A percentile compares a stretch with the other conserved stretches of the same genome.
Evolutionary conservation across 306 rosid species (phyloP).

Genomic region (Astragalus membranaceus): DNA sequence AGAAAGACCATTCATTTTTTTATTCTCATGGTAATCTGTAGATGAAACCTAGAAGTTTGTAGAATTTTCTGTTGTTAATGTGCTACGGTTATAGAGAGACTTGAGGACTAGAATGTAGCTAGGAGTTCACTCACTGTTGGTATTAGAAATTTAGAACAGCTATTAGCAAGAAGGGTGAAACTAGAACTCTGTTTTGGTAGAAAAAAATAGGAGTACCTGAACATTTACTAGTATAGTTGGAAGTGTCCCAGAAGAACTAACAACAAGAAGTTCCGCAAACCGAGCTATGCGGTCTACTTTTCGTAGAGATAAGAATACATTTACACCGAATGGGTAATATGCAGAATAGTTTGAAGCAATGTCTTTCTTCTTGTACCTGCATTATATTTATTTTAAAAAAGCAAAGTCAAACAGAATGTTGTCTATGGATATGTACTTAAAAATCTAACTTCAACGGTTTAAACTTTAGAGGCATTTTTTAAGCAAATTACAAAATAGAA

Average conservation of each 20-base stretch:
- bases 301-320: constrained; percentile 74
- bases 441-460: not conserved
- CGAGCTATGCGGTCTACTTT: constrained; percentile 72
- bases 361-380: constrained; percentile 90
- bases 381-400: too few species aligned
- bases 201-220: constrained; percentile 47
- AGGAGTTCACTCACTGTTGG: not conserved
- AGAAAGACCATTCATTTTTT: not conserved
- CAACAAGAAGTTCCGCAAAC: constrained; percentile 49
- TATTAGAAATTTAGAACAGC: not conserved
- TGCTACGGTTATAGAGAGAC: not conserved
- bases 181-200: not conserved
- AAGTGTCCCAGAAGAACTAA: constrained; percentile 37
- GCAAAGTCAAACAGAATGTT: too few species aligned
- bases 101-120: not conserved
- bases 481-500: constrained; percentile 6
- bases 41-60: not conserved
- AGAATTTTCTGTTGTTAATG: not conserved
- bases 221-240: constrained; percentile 84
- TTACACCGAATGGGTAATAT: constrained; percentile 85
- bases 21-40: not conserved
- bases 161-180: not conserved
- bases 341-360: constrained; percentile 63
- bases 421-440: not conserved
- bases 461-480: not conserved